These are phyloP conservation scores for Sarcocystis neurona DNA, from an alignment of 169 alveolate species.

Conservation along the genomic window DNA sequence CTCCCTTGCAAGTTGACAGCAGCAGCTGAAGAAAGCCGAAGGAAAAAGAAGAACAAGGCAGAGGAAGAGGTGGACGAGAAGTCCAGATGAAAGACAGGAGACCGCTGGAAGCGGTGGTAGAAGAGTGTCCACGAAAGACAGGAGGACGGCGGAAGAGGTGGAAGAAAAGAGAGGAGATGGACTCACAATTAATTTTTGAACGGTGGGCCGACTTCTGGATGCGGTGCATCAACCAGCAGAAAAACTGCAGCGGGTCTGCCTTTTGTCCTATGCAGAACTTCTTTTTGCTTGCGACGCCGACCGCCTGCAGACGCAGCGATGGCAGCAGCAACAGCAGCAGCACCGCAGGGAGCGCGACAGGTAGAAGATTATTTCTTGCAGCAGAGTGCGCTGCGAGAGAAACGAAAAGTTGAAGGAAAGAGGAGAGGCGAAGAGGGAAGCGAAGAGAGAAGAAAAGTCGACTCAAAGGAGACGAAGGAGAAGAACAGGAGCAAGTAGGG, in stretches of 20 bases:
- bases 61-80: constrained; percentile 12
- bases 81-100: background rate
- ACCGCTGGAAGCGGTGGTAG: background rate
- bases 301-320: constrained; percentile 65
- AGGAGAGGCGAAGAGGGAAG: too few species aligned
- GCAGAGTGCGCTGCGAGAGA: too few species aligned
- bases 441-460: too few species aligned
- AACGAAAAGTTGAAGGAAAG: background rate
- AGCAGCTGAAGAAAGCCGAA: background rate
- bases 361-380: too few species aligned
- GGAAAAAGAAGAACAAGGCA: background rate
- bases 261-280: constrained; percentile 82
- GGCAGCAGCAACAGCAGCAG: background rate
- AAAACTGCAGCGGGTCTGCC: constrained; percentile 92
- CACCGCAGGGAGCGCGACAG: background rate
- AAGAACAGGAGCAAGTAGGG: too few species aligned
- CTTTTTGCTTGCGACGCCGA: constrained; percentile 64
- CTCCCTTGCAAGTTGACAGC: too few species aligned
- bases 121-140: background rate
- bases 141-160: background rate
- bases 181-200: constrained; percentile 14
- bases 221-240: constrained; percentile 88
- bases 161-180: background rate
- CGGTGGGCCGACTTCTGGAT: constrained; percentile 17
- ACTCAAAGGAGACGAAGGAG: too few species aligned